phyloP scores from a whole-genome alignment of 495 filamentous ascomycete species.

The Talaromyces nanjingensis region DNA sequence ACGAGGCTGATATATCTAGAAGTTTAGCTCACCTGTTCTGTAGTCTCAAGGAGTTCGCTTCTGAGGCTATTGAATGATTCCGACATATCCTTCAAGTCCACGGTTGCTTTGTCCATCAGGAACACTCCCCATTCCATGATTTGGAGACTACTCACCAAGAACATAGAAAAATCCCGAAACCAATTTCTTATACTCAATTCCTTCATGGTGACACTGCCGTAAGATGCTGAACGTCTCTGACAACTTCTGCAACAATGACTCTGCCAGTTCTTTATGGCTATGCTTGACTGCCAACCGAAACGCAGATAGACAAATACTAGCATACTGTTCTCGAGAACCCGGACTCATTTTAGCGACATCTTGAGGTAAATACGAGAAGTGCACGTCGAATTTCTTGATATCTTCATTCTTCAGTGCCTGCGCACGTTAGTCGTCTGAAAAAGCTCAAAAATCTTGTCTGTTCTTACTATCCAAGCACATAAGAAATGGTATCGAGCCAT shows the following conservation, averaged over 20 bases:
- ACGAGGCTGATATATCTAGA: neutral
- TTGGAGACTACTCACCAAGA: neutral
- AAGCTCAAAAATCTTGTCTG: neutral
- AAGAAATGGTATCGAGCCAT: constrained; percentile 59
- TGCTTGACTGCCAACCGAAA: constrained; percentile 52
- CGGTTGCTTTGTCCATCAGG: constrained; percentile 1
- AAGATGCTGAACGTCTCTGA: constrained; percentile 50
- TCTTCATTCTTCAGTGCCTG: constrained; percentile 68
- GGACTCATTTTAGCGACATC: constrained; percentile 36
- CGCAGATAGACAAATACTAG: constrained; percentile 66
- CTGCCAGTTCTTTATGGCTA: constrained; percentile 45
- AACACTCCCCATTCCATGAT: neutral
- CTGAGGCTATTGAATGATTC: constrained; percentile 4
- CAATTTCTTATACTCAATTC: constrained; percentile 28
- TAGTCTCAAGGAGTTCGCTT: constrained; percentile 1
- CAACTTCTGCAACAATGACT: constrained; percentile 71
- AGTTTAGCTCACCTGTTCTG: constrained; percentile 12
- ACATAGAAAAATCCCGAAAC: neutral
- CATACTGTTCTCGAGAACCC: constrained; percentile 52
- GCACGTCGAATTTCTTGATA: constrained; percentile 68
- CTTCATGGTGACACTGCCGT: constrained; percentile 42
- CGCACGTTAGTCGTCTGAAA: neutral
- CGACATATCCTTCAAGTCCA: neutral
- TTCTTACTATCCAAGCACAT: constrained; percentile 57
- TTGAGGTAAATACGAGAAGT: constrained; percentile 54